phyloP scores from a whole-genome alignment of 495 filamentous ascomycete genomes.

The Trypethelium eluteriae region DNA sequence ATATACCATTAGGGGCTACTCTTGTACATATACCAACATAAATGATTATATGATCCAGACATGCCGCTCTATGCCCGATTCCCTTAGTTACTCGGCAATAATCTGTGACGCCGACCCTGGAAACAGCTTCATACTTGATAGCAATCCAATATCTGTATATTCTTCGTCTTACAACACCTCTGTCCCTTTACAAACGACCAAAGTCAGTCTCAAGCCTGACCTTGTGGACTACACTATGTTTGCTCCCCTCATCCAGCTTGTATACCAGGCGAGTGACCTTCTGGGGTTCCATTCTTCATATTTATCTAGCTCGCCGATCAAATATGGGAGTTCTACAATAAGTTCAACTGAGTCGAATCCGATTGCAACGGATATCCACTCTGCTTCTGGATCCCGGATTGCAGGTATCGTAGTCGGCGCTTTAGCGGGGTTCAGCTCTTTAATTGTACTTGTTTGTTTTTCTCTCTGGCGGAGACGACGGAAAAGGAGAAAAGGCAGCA shows the following conservation, averaged over 20 bases:
- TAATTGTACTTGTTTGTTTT: not conserved
- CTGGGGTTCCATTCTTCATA: not conserved
- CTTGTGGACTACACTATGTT: not conserved
- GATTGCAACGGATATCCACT: not conserved
- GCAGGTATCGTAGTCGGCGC: not conserved
- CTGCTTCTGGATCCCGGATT: not conserved
- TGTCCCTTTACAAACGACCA: not conserved
- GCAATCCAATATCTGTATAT: not conserved
- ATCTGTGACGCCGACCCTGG: not conserved
- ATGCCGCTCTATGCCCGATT: not conserved
- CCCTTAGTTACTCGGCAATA: not conserved
- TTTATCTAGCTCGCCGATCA: not conserved
- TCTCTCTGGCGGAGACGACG: not conserved
- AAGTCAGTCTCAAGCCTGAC: not conserved
- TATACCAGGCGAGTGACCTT: not conserved
- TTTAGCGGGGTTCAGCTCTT: not conserved
- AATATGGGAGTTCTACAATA: not conserved
- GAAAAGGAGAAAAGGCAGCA: not conserved
- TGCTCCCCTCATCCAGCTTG: not conserved
- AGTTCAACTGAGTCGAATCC: not conserved
- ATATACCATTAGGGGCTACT: not conserved
- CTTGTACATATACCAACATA: not conserved
- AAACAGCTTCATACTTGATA: not conserved
- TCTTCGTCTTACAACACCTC: not conserved
- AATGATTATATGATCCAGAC: not conserved